These are phyloP conservation scores for Fibroporia radiculosa DNA, from an alignment of 768 basidiomycete species.

Conservation along the genomic window DNA sequence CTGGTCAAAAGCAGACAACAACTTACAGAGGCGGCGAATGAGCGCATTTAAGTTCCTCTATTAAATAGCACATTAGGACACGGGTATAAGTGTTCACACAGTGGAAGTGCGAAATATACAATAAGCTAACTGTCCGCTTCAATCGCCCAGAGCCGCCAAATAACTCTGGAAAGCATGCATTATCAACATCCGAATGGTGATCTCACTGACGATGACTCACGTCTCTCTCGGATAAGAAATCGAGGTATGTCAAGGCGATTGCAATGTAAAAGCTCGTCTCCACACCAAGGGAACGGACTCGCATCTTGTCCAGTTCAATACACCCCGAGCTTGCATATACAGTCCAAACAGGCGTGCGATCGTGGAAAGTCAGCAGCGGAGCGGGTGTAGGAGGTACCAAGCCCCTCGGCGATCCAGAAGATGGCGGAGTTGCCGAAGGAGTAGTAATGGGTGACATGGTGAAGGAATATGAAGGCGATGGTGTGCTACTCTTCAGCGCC, in stretches of 20 bases:
- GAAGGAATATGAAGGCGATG: constrained; percentile 58
- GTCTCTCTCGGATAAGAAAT: constrained; percentile 73
- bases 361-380: constrained; percentile 60
- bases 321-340: constrained; percentile 51
- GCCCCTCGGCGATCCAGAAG: constrained; percentile 12
- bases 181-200: not conserved
- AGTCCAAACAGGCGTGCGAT: constrained; percentile 61
- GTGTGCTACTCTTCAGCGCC: constrained; percentile 24
- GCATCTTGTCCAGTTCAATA: constrained; percentile 52
- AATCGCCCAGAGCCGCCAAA: constrained; percentile 24
- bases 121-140: constrained; percentile 5
- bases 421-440: constrained; percentile 16
- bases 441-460: constrained; percentile 34
- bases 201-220: constrained; percentile 31
- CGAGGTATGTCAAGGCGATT: constrained; percentile 64
- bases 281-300: constrained; percentile 55
- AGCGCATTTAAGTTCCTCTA: too few relatives aligned
- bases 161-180: constrained; percentile 20
- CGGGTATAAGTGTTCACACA: too few relatives aligned
- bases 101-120: too few relatives aligned
- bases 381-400: constrained; percentile 25
- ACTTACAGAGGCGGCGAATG: too few relatives aligned
- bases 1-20: too few relatives aligned
- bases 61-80: too few relatives aligned
- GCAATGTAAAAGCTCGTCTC: constrained; percentile 76